phyloP scores from a whole-genome alignment of 1,284 basidiomycete genomes.

The Uromyces viciae-fabae region DNA sequence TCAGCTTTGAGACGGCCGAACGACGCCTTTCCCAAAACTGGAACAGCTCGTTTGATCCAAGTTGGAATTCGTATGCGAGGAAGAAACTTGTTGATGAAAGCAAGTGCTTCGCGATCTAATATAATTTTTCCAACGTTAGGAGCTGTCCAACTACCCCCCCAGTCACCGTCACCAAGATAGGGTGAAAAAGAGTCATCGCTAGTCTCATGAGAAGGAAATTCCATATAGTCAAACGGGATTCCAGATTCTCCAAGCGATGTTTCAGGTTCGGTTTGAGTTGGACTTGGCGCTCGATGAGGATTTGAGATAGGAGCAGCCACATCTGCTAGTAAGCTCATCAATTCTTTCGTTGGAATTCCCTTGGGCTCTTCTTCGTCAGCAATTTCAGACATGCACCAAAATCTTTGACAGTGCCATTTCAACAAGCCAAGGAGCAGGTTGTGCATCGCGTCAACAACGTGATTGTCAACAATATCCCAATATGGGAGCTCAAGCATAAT shows the following conservation, averaged over 20 bases:
- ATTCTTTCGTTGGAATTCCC: neutral
- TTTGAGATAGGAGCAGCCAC: neutral
- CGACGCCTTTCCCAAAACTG: constrained; percentile 24
- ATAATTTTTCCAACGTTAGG: neutral
- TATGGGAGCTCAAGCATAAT: constrained; percentile 7
- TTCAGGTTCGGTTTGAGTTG: neutral
- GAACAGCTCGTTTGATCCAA: constrained; percentile 21
- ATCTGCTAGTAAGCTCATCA: neutral
- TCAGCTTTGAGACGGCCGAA: constrained; percentile 40
- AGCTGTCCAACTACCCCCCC: neutral
- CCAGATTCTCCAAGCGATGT: too few species aligned
- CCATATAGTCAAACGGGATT: neutral
- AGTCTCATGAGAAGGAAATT: neutral
- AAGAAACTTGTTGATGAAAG: constrained; percentile 11
- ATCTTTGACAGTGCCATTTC: neutral
- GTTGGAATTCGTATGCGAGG: constrained; percentile 5
- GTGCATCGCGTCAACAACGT: constrained; percentile 27
- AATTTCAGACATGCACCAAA: constrained; percentile 19
- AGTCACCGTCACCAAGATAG: neutral
- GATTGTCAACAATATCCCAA: constrained; percentile 14
- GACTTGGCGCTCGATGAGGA: neutral
- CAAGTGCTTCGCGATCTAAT: neutral
- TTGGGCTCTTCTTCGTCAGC: neutral
- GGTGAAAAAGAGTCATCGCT: neutral
- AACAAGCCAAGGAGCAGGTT: constrained; percentile 16